These are phyloP conservation scores for Viola odorata DNA, from an alignment of 345 rosid species.

Conservation along the genomic window DNA sequence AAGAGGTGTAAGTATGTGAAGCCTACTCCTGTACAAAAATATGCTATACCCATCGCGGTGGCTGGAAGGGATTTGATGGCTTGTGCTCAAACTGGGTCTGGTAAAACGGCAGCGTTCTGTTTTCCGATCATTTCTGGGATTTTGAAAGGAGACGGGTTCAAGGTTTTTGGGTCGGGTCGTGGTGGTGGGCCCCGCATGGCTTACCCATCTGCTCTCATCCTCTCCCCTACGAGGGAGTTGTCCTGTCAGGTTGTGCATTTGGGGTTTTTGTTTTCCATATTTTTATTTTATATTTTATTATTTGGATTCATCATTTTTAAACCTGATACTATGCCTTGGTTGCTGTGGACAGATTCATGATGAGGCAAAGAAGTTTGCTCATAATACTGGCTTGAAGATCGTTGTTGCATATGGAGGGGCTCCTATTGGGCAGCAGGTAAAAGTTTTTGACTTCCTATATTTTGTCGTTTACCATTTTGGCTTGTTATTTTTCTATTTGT, in stretches of 20 bases:
- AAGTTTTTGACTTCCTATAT: neutral
- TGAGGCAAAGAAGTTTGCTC: conserved; percentile 46
- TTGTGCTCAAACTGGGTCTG: conserved; percentile 56
- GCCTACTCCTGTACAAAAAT: conserved; percentile 51
- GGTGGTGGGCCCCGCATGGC: conserved; percentile 18
- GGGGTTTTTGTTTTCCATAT: neutral
- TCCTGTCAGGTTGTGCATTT: conserved; percentile 38
- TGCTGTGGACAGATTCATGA: conserved; percentile 33
- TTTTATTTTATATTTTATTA: neutral
- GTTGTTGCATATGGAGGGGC: conserved; percentile 52
- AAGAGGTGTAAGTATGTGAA: conserved; percentile 37
- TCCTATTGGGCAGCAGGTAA: conserved; percentile 40
- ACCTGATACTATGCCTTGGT: neutral
- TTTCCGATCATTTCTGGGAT: conserved; percentile 42
- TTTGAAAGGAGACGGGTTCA: conserved; percentile 6
- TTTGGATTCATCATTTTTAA: neutral
- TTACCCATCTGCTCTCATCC: conserved; percentile 40
- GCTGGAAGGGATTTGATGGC: conserved; percentile 62
- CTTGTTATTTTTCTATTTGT: neutral
- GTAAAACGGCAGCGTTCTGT: conserved; percentile 54
- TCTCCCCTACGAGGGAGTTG: conserved; percentile 54
- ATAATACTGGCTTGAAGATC: conserved; percentile 32
- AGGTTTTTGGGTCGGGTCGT: conserved; percentile 2
- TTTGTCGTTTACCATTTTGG: neutral
- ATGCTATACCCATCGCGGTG: conserved; percentile 47